Conservation (phyloP, 768 basidiomycete species). For the Mycena floridula region DNA sequence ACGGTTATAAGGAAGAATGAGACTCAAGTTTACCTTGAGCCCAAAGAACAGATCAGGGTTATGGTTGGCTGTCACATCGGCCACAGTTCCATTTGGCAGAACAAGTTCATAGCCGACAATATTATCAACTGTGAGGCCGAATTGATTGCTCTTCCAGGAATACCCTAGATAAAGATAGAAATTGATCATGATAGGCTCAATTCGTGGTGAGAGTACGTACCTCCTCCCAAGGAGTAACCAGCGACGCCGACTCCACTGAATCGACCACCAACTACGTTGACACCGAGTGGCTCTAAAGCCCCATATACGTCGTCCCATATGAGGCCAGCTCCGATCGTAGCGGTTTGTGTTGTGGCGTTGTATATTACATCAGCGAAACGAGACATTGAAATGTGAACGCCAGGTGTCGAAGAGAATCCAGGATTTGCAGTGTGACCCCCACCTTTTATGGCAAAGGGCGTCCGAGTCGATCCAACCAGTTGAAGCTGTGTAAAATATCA, state of each 20-base stretch:
- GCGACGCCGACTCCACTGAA: conserved; percentile 36
- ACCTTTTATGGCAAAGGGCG: conserved; percentile 35
- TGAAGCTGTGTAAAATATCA: too few species aligned
- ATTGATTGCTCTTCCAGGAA: conserved; percentile 37
- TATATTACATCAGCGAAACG: conserved; percentile 41
- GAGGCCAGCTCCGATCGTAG: conserved; percentile 36
- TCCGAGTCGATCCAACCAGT: conserved; percentile 1
- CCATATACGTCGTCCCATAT: conserved; percentile 60
- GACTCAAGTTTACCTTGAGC: conserved; percentile 26
- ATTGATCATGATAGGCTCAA: neutral
- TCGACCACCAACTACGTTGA: conserved; percentile 37
- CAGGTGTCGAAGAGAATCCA: conserved; percentile 53
- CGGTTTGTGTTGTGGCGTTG: conserved; percentile 31
- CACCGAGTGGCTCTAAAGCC: conserved; percentile 27
- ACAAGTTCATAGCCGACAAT: conserved; percentile 33
- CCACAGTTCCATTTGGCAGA: conserved; percentile 30
- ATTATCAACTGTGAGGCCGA: conserved; percentile 36
- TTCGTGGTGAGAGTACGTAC: too few species aligned
- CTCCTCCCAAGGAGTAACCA: conserved; percentile 36
- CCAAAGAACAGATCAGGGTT: conserved; percentile 35
- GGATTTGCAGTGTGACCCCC: conserved; percentile 53
- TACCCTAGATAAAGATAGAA: too few species aligned
- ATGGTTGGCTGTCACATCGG: conserved; percentile 21
- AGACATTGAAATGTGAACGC: conserved; percentile 52
- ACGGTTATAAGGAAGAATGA: neutral